Conservation (phyloP, 768 basidiomycete species). For the Porpolomopsis calyptriformis region DNA sequence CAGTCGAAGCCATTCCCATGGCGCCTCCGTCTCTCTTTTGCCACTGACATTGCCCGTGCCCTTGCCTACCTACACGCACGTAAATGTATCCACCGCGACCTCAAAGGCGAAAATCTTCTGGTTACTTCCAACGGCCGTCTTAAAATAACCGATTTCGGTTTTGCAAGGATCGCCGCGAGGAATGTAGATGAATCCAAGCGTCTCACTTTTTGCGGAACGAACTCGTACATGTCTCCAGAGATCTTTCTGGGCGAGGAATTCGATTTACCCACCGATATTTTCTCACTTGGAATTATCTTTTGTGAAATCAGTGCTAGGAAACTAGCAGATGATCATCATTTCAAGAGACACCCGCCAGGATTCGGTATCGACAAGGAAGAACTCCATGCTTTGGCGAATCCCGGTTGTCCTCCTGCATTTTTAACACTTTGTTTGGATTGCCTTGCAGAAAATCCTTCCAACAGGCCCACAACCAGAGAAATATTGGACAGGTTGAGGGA, state of each 20-base stretch:
- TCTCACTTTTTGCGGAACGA: slow-evolving; percentile 80
- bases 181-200: slow-evolving; percentile 84
- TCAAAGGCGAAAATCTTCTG: slow-evolving; percentile 97
- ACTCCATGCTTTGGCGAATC: slow-evolving; percentile 51
- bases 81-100: slow-evolving; percentile 79
- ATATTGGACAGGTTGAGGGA: slow-evolving; percentile 70
- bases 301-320: slow-evolving; percentile 80
- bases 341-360: slow-evolving; percentile 66
- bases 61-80: slow-evolving; percentile 97
- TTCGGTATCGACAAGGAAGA: slow-evolving; percentile 75
- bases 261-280: slow-evolving; percentile 88
- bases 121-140: slow-evolving; percentile 88
- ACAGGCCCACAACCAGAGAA: slow-evolving; percentile 64
- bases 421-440: slow-evolving; percentile 73
- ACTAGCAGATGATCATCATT: slow-evolving; percentile 74
- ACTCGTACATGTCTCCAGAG: slow-evolving; percentile 96
- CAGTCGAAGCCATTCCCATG: slow-evolving; percentile 79
- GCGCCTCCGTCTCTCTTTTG: slow-evolving; percentile 89
- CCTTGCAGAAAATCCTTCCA: slow-evolving; percentile 47
- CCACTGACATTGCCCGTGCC: slow-evolving; percentile 87
- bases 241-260: slow-evolving; percentile 88
- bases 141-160: slow-evolving; percentile 98
- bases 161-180: slow-evolving; percentile 86
- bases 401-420: slow-evolving; percentile 72
- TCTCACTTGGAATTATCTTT: slow-evolving; percentile 86